Base-by-base conservation (phyloP, 306 rosid genomes). In the Hylodesmum podocarpum region DNA sequence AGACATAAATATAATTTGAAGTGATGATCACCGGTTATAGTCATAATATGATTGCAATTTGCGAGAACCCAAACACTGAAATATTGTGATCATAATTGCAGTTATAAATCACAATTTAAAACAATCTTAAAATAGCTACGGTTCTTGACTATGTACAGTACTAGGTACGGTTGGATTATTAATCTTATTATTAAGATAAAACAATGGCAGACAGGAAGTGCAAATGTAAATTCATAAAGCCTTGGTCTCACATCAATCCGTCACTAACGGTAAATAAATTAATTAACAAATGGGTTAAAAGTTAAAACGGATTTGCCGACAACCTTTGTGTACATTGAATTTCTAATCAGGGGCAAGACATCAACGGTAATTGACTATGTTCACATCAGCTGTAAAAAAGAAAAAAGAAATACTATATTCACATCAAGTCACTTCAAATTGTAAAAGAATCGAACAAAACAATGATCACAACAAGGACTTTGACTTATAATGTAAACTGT, bases 271-370 rank as follows among this genome's bases (percentile, higher is more conserved):
- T 21, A 44, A 34, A 25, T 13, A 2, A 24, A 34, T 27, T 4
- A 70, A 70, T 69, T 44, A 21, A 29, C 40, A 34, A 51, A 64
- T 16, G 24, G 70, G 75, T 73, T 66, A 73, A 78, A 61, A 73
- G 75, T 73, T 66, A 73, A 78, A 61, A 73, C 54, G 83, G 86
- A 44, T 74, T 68, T 78, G 86, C 86, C 86, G 86, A 78, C 86
- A 73, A 6, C 15, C 70, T 73, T 81, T 78, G 66, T 78, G 19
- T 67, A 4, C 8, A 13, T 8, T 62, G 36, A 34, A 34, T 34
- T 63, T 18, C 29, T 19, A 53, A 76, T 70, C 16, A 50, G 50
- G 61, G 25, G 51, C 77, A 72, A 21, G 36, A 47, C 36, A 72
- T 47, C 53, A 59, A 59, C 63, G 53, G 63, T 47, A 53, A 63